These are phyloP conservation scores for Claviceps sorghi DNA, from an alignment of 2,329 filamentous ascomycete species.

Conservation along the genomic window DNA sequence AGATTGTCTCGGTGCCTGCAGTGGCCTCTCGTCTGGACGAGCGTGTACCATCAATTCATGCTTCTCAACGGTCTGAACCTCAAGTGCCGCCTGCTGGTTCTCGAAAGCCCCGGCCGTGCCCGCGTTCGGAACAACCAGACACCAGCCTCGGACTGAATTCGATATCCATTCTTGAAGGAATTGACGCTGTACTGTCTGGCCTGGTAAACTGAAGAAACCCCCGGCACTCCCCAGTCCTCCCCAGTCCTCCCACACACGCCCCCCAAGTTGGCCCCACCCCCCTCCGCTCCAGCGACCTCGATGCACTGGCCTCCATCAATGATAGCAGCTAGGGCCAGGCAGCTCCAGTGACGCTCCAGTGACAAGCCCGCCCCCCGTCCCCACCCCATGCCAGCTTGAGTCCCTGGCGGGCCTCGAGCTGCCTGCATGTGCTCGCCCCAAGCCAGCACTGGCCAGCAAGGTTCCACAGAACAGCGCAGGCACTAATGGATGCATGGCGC, in stretches of 20 bases:
- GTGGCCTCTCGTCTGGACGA: neutral
- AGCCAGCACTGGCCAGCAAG: neutral
- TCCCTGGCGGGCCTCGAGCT: neutral
- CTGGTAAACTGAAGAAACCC: too few species aligned
- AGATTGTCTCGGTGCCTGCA: neutral
- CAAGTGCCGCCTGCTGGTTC: too few species aligned
- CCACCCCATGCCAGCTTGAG: too few species aligned
- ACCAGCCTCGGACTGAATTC: neutral
- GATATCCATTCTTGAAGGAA: too few species aligned
- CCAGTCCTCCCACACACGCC: too few species aligned
- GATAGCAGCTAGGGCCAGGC: too few species aligned
- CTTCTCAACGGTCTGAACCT: neutral
- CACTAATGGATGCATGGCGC: neutral
- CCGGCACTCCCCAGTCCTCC: too few species aligned
- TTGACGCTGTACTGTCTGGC: neutral
- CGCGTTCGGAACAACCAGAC: neutral
- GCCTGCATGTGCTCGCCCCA: neutral
- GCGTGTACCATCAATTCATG: neutral
- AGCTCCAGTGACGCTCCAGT: conserved; percentile 2
- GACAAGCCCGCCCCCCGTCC: too few species aligned
- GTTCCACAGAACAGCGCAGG: neutral
- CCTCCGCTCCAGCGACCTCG: neutral
- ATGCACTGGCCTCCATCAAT: too few species aligned
- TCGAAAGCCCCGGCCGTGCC: neutral
- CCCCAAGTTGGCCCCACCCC: neutral